Evolutionary conservation across 192 early-diverging fungal genomes (phyloP).

Genomic region (Rhizoclosmatium sp.): DNA sequence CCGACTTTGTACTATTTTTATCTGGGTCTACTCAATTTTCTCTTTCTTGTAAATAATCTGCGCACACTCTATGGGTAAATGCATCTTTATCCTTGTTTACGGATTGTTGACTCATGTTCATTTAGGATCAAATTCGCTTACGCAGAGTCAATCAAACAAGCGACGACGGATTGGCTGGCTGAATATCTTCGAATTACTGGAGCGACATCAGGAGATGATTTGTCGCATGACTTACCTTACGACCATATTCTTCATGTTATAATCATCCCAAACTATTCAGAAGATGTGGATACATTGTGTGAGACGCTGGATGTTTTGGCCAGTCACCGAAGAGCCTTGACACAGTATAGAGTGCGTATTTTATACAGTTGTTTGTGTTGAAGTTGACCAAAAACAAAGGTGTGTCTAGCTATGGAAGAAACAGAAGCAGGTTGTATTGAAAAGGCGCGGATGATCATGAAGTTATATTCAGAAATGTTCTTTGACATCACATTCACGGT

Average conservation of each 20-base stretch:
- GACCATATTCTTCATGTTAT: constrained; percentile 69
- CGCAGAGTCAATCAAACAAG: constrained; percentile 48
- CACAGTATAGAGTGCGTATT: constrained; percentile 60
- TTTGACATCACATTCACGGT: constrained; percentile 73
- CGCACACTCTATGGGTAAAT: constrained; percentile 30
- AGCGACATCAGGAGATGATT: constrained; percentile 48
- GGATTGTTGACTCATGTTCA: background rate
- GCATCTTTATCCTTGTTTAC: background rate
- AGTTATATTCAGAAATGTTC: constrained; percentile 66
- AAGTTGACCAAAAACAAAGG: constrained; percentile 22
- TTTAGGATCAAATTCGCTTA: constrained; percentile 54
- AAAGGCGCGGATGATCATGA: constrained; percentile 66
- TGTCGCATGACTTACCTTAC: constrained; percentile 61
- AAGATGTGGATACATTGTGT: constrained; percentile 69
- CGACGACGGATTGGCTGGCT: constrained; percentile 58
- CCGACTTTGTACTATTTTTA: constrained; percentile 21
- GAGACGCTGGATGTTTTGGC: constrained; percentile 76
- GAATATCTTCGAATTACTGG: constrained; percentile 55
- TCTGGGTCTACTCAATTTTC: constrained; percentile 1
- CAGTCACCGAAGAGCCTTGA: constrained; percentile 58
- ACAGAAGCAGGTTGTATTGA: constrained; percentile 60
- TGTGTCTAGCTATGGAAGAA: constrained; percentile 81
- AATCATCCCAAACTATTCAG: constrained; percentile 78
- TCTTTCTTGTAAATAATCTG: constrained; percentile 27
- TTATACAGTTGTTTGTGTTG: background rate